Percentiles rank a stretch among this genome's conserved stretches.
Conservation (phyloP, 2,329 filamentous ascomycete genomes). For the Cladosporium sp. region DNA sequence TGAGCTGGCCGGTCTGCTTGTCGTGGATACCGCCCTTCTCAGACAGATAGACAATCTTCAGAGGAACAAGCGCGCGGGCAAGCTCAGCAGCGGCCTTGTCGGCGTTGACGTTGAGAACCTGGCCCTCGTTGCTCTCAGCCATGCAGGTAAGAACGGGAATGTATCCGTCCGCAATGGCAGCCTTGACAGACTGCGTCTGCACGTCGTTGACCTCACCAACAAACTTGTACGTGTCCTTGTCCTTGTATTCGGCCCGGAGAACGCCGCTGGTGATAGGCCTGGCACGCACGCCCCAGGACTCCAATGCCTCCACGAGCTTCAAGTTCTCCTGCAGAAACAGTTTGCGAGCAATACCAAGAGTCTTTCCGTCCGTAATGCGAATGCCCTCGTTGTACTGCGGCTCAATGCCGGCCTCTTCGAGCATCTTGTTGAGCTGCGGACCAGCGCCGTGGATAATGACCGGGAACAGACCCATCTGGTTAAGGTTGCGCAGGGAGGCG, state of each 20-base stretch:
- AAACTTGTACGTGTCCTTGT: conserved; percentile 92
- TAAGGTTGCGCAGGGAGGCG: conserved; percentile 81
- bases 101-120: conserved; percentile 94
- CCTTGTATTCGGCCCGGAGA: conserved; percentile 87
- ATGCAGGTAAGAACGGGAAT: conserved; percentile 93
- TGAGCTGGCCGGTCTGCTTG: conserved; percentile 87
- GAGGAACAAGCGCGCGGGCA: conserved; percentile 76
- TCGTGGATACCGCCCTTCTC: conserved; percentile 97
- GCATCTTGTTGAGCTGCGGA: conserved; percentile 85
- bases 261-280: conserved; percentile 84
- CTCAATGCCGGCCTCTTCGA: conserved; percentile 86
- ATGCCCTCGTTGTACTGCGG: conserved; percentile 96
- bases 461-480: conserved; percentile 89
- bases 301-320: conserved; percentile 82
- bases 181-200: conserved; percentile 83
- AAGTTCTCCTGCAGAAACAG: conserved; percentile 94
- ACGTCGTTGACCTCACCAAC: conserved; percentile 94
- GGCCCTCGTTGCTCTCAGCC: conserved; percentile 86
- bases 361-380: conserved; percentile 91
- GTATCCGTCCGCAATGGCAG: conserved; percentile 83
- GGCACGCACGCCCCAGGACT: conserved; percentile 81
- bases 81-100: conserved; percentile 94
- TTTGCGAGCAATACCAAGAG: conserved; percentile 80
- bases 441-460: conserved; percentile 94
- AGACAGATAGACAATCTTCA: conserved; percentile 98